Evolutionary conservation across 805 yeast genomes (phyloP), one percentile per base, ranked within the genome.

Genomic region (Lipomyces anomalus): DNA sequence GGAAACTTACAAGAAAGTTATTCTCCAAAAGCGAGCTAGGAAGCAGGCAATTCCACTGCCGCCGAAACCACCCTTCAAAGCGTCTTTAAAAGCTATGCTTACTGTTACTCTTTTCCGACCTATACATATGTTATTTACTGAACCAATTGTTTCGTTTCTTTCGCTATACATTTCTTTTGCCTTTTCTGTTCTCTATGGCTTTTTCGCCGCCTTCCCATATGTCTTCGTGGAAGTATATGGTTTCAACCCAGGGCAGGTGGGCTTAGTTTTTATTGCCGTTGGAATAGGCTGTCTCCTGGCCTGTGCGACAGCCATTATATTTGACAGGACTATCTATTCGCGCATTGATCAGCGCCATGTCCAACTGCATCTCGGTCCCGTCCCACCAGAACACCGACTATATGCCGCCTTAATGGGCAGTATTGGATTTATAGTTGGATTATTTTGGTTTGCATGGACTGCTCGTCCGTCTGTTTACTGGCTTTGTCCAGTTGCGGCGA

Each of bases 371-470:
- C 63, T 65, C 20, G 74, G 75, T 3, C 63, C 63, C 39, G 73
- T 79, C 0, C 60, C 74, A 40, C 74, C 78, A 4, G 79, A 74
- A 57, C 72, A 63, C 51, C 63, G 76, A 54, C 37, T 53, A 9
- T 38, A 42, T 22, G 38, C 46, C n/a, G 43, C 53, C 6, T 76
- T 80, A 57, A 62, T 82, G 48, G 94, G 90, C 35, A 77, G 85
- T 2, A 61, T 80, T 18, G 73, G 75, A 11, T 67, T 84, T 50
- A 86, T 86, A 4, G 69, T 79, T 26, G 71, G 84, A 0, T 67
- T 84, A 47, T 84, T 84, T 64, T 84, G 90, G 92, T 68, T 83
- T 45, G 92, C 82, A 4, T 84, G 92, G 92, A 72, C 88, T 2
- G 74, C 84, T 6, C 72, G 75, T 57, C 43, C 56, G 1, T 56